Evolutionary conservation across 2,329 filamentous ascomycete genomes (phyloP).

Genomic region (Nannizzia gypsea): DNA sequence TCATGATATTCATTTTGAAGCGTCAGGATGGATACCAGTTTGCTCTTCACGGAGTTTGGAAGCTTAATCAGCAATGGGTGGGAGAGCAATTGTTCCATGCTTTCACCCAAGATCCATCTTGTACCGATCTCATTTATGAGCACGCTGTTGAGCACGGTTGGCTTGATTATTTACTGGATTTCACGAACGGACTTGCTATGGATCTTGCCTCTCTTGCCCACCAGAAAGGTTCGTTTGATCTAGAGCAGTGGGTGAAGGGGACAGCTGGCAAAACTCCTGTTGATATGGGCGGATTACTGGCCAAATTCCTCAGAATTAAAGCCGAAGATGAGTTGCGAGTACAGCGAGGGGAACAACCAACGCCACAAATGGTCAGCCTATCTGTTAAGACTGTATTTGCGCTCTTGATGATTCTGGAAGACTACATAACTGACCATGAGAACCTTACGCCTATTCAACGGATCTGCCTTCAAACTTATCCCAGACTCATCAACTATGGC

Average conservation of each 20-base stretch:
- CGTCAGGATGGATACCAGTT: slow-evolving; percentile 69
- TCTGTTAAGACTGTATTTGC: slow-evolving; percentile 75
- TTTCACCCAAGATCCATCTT: slow-evolving; percentile 57
- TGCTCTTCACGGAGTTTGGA: slow-evolving; percentile 83
- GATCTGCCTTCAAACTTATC: slow-evolving; percentile 82
- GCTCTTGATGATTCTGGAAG: slow-evolving; percentile 66
- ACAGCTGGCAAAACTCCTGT: slow-evolving; percentile 52
- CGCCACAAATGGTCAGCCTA: slow-evolving; percentile 59
- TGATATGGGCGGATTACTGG: slow-evolving; percentile 58
- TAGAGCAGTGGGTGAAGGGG: slow-evolving; percentile 67
- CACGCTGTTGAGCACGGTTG: slow-evolving; percentile 72
- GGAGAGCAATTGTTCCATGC: slow-evolving; percentile 65
- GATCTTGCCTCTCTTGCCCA: slow-evolving; percentile 81
- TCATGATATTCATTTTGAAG: slow-evolving; percentile 73
- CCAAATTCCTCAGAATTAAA: slow-evolving; percentile 75
- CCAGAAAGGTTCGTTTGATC: slow-evolving; percentile 64
- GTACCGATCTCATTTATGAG: slow-evolving; percentile 59
- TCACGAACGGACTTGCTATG: slow-evolving; percentile 72
- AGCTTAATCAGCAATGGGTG: slow-evolving; percentile 80
- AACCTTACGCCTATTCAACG: slow-evolving; percentile 73
- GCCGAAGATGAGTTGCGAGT: slow-evolving; percentile 65
- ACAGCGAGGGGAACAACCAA: slow-evolving; percentile 56
- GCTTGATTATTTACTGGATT: slow-evolving; percentile 67
- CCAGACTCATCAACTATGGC: slow-evolving; percentile 89
- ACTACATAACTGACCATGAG: slow-evolving; percentile 47